Percentiles rank a stretch among this genome's conserved stretches.
phyloP scores from a whole-genome alignment of 805 yeast species.

The Kurtzmaniella cleridarum region DNA sequence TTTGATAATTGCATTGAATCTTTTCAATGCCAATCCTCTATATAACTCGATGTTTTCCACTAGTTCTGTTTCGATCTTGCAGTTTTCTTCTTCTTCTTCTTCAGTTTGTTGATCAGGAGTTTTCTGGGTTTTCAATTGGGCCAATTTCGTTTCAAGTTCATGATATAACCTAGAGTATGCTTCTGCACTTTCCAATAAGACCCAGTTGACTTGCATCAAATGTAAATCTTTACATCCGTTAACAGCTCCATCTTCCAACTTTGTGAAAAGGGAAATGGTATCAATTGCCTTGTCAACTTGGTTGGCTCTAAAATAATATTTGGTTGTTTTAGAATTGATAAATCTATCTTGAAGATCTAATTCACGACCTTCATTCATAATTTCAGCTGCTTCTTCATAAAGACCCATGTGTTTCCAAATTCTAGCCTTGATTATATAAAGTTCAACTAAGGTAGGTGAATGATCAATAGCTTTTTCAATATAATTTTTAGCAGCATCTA shows the following conservation, averaged over 20 bases:
- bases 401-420: slow-evolving; percentile 70
- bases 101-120: slow-evolving; percentile 15
- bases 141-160: slow-evolving; percentile 16
- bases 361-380: slow-evolving; percentile 65
- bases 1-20: slow-evolving; percentile 61
- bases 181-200: slow-evolving; percentile 77
- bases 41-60: slow-evolving; percentile 41
- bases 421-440: slow-evolving; percentile 75
- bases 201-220: slow-evolving; percentile 89
- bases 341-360: slow-evolving; percentile 88
- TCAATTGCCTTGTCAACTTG: slow-evolving; percentile 68
- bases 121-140: slow-evolving; percentile 4
- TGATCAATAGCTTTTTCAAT: slow-evolving; percentile 62
- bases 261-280: slow-evolving; percentile 74
- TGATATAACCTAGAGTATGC: slow-evolving; percentile 61
- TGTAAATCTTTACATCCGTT: slow-evolving; percentile 86
- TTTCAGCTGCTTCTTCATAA: slow-evolving; percentile 52
- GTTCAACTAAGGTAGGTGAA: slow-evolving; percentile 82
- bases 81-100: slow-evolving; percentile 21
- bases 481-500: slow-evolving; percentile 47
- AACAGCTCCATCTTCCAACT: slow-evolving; percentile 65
- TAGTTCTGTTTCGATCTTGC: slow-evolving; percentile 17
- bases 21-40: slow-evolving; percentile 73
- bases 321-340: slow-evolving; percentile 81
- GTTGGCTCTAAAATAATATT: slow-evolving; percentile 75